Percentiles rank a stretch among this genome's conserved stretches.
Conservation (phyloP, 306 rosid species). For the Castanea crenata region DNA sequence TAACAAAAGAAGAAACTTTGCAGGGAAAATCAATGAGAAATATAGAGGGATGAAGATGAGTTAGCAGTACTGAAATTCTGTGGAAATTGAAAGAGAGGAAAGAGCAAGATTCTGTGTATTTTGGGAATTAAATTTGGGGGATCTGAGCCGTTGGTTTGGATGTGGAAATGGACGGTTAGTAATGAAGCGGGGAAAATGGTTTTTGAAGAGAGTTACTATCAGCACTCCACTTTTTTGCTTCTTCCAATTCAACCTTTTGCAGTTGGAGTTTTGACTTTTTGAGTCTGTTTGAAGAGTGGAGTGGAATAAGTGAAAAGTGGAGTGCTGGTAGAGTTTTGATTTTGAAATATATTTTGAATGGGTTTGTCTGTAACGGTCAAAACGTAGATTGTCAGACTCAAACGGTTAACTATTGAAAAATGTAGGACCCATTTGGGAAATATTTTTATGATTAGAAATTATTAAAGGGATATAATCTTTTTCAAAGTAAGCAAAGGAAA, state of each 20-base stretch:
- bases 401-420: conserved; percentile 31
- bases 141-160: conserved; percentile 41
- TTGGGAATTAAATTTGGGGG: conserved; percentile 25
- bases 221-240: conserved; percentile 28
- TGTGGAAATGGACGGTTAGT: conserved; percentile 23
- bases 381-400: conserved; percentile 29
- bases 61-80: neutral
- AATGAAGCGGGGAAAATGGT: conserved; percentile 21
- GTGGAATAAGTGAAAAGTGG: conserved; percentile 32
- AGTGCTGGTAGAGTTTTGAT: neutral
- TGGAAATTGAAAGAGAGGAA: conserved; percentile 20
- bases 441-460: conserved; percentile 5
- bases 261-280: conserved; percentile 3
- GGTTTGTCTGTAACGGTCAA: conserved; percentile 57
- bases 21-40: neutral
- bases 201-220: conserved; percentile 21
- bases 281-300: neutral
- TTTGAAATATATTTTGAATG: conserved; percentile 33
- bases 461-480: conserved; percentile 16
- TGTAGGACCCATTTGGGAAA: conserved; percentile 29
- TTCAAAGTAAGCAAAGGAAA: neutral
- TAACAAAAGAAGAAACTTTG: neutral
- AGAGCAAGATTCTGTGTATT: conserved; percentile 10
- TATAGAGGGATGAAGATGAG: neutral
- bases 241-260: neutral